Conservation (phyloP, 2,329 filamentous ascomycete genomes). For the Sporothrix protearum region DNA sequence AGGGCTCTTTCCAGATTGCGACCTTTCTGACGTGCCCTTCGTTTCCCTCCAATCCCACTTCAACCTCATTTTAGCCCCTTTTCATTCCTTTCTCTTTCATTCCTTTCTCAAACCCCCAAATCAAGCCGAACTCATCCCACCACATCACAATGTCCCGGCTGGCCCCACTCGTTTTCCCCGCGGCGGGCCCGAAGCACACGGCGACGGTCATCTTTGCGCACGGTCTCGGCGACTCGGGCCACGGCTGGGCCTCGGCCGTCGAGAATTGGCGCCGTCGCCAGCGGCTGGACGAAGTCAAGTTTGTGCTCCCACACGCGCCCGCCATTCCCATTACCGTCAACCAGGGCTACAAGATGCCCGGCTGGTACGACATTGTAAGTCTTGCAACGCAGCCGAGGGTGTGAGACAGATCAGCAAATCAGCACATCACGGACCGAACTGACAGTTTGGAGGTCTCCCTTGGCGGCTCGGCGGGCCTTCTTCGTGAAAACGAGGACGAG, state of each 20-base stretch:
- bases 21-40: not conserved
- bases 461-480: conserved; percentile 31
- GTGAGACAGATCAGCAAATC: not conserved
- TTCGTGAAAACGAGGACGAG: conserved; percentile 50
- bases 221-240: conserved; percentile 79
- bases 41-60: not conserved
- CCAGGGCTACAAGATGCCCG: conserved; percentile 75
- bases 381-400: not conserved
- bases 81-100: too few relatives aligned
- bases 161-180: conserved; percentile 67
- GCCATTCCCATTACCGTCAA: conserved; percentile 72
- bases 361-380: conserved; percentile 76
- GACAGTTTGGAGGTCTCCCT: conserved; percentile 25
- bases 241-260: conserved; percentile 76
- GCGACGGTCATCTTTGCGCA: conserved; percentile 94
- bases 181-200: conserved; percentile 71
- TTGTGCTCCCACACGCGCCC: conserved; percentile 90
- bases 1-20: not conserved
- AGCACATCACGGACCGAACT: too few relatives aligned
- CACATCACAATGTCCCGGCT: conserved; percentile 20
- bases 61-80: not conserved
- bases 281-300: conserved; percentile 84
- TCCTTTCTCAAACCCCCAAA: too few relatives aligned
- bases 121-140: not conserved
- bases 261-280: conserved; percentile 80